Evolutionary conservation across 352 stramenopile species (phyloP), one percentile per base, ranked within the genome.

Genomic region (Phytopythium sindhum): DNA sequence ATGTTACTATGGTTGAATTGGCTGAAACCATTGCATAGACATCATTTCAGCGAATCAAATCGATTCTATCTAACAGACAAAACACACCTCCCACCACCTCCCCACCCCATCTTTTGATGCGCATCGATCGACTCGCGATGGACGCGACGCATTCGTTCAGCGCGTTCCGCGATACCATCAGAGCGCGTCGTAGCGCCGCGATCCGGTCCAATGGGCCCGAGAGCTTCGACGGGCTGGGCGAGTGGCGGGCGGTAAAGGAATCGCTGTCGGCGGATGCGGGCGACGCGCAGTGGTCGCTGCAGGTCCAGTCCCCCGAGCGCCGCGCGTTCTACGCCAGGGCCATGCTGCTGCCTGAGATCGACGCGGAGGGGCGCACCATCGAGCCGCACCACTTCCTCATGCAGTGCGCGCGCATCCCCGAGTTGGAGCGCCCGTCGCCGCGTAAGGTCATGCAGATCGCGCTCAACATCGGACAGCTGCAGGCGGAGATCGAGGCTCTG

Each of bases 31-130:
- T 24, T 23, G 6, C 6, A 24, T 48, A 26, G 28, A 14, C 51
- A 28, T n/a, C 41, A 6, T 66, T 54, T 37, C 51, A 61, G 26
- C 60, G 28, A 65, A 65, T 65, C 31, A 65, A 10, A 48, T 10
- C 0, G 7, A 1, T 15, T 28, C n/a, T 57, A 42, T 57, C 9
- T 6, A 41, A 57, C 51, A 53, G 11, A 0, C n/a, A n/a, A n/a
- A n/a, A n/a, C n/a, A n/a, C n/a, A n/a, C n/a, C 6, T 10, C 19
- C 5, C 21, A n/a, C 1, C 41, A 48, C 3, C 33, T 44, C 39
- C 0, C 12, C 15, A n/a, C 37, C 12, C 12, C 39, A 14, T 14
- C 39, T 21, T 7, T 44, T 44, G 39, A 44, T 44, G 41, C 19
- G 41, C 41, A 24, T 24, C 10, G 3, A 12, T 48, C 17, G 14